Evolutionary conservation across 345 rosid genomes (phyloP).

Genomic region (Rhizophora mangle): DNA sequence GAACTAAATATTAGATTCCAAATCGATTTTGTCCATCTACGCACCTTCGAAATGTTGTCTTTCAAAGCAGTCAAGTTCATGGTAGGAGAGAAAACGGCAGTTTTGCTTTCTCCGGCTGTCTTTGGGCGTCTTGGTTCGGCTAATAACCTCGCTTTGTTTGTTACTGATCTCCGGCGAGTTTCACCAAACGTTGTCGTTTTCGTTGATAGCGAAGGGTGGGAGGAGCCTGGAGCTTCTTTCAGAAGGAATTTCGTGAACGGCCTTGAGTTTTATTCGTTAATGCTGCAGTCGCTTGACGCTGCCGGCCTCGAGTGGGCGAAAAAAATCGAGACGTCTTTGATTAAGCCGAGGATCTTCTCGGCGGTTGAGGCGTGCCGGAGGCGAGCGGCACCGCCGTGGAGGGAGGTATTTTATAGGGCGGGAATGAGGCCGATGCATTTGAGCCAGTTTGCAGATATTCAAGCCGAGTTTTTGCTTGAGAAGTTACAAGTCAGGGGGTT

Average conservation of each 20-base stretch:
- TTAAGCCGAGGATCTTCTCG: conserved; percentile 55
- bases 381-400: conserved; percentile 53
- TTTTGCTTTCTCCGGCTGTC: conserved; percentile 58
- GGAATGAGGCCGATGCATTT: conserved; percentile 72
- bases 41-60: conserved; percentile 65
- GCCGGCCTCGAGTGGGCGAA: conserved; percentile 55
- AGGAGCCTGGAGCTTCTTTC: conserved; percentile 55
- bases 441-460: conserved; percentile 88
- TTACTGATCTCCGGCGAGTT: conserved; percentile 48
- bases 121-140: conserved; percentile 55
- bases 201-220: conserved; percentile 69
- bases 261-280: conserved; percentile 67
- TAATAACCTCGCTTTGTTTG: conserved; percentile 40
- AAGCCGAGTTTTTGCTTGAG: conserved; percentile 69
- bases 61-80: conserved; percentile 67
- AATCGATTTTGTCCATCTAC: conserved; percentile 64
- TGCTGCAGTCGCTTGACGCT: conserved; percentile 81
- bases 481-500: conserved; percentile 76
- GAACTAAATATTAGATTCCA: conserved; percentile 70
- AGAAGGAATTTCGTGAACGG: conserved; percentile 64
- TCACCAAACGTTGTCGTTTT: conserved; percentile 64
- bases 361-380: conserved; percentile 59
- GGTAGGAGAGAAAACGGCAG: conserved; percentile 63
- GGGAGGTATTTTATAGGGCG: conserved; percentile 62
- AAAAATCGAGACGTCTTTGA: conserved; percentile 59